phyloP scores from a whole-genome alignment of 2,329 filamentous ascomycete species.

The Coleophoma crateriformis region DNA sequence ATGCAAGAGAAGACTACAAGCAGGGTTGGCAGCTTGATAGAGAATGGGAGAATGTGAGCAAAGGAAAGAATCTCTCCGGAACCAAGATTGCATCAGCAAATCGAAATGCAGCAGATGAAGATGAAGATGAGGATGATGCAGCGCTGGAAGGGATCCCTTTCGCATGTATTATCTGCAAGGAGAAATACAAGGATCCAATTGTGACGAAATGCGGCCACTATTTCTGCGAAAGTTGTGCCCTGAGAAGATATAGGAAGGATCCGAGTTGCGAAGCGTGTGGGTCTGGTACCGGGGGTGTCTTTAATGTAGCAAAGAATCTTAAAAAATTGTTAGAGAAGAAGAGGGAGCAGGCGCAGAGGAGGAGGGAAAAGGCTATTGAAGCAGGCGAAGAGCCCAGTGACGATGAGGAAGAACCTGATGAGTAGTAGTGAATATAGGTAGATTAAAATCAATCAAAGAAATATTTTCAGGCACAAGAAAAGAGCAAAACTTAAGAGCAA shows the following conservation, averaged over 20 bases:
- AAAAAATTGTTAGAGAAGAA: constrained; percentile 70
- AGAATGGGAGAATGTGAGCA: constrained; percentile 85
- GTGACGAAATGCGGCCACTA: constrained; percentile 92
- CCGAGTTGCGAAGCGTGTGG: constrained; percentile 84
- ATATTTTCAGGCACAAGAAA: too few species aligned
- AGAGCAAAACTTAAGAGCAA: too few species aligned
- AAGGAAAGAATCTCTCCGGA: constrained; percentile 60
- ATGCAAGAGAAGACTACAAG: constrained; percentile 73
- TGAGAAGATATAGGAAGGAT: constrained; percentile 80
- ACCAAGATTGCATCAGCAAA: constrained; percentile 35
- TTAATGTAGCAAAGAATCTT: constrained; percentile 80
- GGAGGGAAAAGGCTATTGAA: constrained; percentile 44
- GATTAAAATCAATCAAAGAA: too few species aligned
- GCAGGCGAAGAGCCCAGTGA: constrained; percentile 44
- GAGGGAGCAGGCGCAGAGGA: constrained; percentile 48
- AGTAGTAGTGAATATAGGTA: neutral
- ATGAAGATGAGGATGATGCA: constrained; percentile 35
- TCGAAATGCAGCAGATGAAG: constrained; percentile 31
- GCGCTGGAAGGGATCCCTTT: constrained; percentile 27
- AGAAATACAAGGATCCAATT: constrained; percentile 56
- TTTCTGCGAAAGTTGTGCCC: constrained; percentile 86
- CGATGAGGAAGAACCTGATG: constrained; percentile 34
- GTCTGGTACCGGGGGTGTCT: constrained; percentile 78
- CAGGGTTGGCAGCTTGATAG: constrained; percentile 93
- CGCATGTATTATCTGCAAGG: constrained; percentile 27